These are phyloP conservation scores for Fragilaria radians DNA, from an alignment of 108 stramenopile species.

Conservation along the genomic window DNA sequence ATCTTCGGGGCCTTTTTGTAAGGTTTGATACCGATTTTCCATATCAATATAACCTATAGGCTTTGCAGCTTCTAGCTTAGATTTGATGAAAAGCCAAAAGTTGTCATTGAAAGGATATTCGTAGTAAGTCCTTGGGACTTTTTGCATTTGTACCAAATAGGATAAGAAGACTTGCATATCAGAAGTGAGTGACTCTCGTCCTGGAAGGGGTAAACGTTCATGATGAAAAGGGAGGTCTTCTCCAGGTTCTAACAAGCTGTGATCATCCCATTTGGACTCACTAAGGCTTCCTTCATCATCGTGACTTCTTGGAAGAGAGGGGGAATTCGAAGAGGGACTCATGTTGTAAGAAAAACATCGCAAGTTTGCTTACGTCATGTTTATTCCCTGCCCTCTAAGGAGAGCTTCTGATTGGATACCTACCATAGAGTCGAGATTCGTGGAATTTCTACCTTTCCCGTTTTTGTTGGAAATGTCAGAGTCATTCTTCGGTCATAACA, in stretches of 20 bases:
- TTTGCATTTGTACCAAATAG: not conserved
- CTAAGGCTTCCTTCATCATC: too few relatives aligned
- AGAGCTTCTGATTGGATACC: too few relatives aligned
- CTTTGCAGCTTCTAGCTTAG: conserved; percentile 14
- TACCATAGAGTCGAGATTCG: too few relatives aligned
- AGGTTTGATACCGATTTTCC: conserved; percentile 1
- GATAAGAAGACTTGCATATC: conserved; percentile 18
- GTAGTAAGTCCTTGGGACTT: not conserved
- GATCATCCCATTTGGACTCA: not conserved
- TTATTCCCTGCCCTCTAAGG: too few relatives aligned
- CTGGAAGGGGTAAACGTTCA: conserved; percentile 3
- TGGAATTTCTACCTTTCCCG: too few relatives aligned
- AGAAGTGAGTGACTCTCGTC: conserved; percentile 19
- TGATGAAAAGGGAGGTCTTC: not conserved
- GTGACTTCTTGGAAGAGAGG: too few relatives aligned
- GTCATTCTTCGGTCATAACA: too few relatives aligned
- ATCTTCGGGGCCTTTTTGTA: conserved; percentile 16
- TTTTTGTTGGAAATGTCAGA: too few relatives aligned
- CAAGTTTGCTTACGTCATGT: too few relatives aligned
- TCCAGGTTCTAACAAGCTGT: not conserved
- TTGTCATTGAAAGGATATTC: conserved; percentile 13
- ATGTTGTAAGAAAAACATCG: too few relatives aligned
- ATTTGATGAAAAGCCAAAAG: conserved; percentile 21
- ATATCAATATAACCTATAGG: conserved; percentile 19
- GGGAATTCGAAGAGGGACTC: too few relatives aligned